Evolutionary conservation across 768 basidiomycete genomes (phyloP).

Genomic region (Collybiopsis luxurians): DNA sequence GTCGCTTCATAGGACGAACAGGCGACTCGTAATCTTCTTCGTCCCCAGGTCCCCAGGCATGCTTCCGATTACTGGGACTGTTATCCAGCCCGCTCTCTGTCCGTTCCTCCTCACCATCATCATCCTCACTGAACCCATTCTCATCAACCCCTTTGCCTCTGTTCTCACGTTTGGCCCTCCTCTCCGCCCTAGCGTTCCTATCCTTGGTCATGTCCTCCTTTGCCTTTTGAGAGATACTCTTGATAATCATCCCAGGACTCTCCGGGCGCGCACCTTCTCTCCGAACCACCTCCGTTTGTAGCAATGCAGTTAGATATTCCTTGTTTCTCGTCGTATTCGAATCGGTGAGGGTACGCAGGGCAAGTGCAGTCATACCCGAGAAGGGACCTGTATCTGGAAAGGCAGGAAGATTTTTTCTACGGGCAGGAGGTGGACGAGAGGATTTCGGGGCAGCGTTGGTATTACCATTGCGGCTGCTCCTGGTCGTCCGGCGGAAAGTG

Average conservation of each 20-base stretch:
- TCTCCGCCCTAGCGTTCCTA: conserved; percentile 57
- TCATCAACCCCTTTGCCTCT: conserved; percentile 28
- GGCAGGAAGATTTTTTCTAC: background rate
- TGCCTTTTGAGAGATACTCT: conserved; percentile 64
- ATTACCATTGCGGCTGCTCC: background rate
- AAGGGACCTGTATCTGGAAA: conserved; percentile 42
- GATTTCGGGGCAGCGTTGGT: background rate
- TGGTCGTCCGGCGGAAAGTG: conserved; percentile 7
- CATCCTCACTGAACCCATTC: conserved; percentile 17
- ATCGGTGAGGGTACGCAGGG: conserved; percentile 66
- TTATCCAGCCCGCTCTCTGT: background rate
- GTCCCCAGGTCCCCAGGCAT: conserved; percentile 71
- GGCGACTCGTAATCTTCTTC: conserved; percentile 81
- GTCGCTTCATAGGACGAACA: conserved; percentile 40
- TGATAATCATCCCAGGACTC: conserved; percentile 74
- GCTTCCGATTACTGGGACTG: conserved; percentile 26
- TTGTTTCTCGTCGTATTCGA: conserved; percentile 77
- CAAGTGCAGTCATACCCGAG: conserved; percentile 65
- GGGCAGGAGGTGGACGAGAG: conserved; percentile 1
- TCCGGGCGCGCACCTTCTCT: conserved; percentile 71
- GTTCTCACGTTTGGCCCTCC: conserved; percentile 47
- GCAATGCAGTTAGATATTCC: conserved; percentile 51
- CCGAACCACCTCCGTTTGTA: conserved; percentile 70
- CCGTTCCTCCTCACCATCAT: conserved; percentile 13
- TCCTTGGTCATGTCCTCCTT: conserved; percentile 57